Evolutionary conservation across 257 asterid species (phyloP).

Genomic region (Primulina tabacum): DNA sequence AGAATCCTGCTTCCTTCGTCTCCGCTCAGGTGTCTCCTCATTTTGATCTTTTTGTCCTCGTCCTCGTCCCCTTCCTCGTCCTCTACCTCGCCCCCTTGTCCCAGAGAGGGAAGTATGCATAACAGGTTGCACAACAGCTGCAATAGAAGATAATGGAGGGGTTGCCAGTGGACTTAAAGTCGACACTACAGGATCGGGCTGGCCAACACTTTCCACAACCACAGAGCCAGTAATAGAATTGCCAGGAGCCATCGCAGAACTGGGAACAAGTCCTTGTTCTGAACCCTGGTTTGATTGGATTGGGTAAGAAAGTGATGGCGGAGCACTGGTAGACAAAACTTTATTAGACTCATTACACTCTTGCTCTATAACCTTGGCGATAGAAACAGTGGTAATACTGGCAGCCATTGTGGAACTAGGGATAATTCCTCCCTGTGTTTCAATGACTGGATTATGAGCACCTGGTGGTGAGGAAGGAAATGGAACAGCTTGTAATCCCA

Average conservation of each 20-base stretch:
- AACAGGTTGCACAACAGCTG: constrained; percentile 32
- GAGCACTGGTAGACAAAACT: constrained; percentile 31
- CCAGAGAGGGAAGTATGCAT: constrained; percentile 35
- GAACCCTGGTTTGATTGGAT: constrained; percentile 30
- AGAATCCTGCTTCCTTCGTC: constrained; percentile 67
- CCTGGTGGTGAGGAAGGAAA: constrained; percentile 27
- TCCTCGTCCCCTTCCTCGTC: constrained; percentile 48
- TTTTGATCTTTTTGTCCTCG: constrained; percentile 56
- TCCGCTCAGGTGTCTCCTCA: constrained; percentile 60
- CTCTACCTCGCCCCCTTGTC: constrained; percentile 45
- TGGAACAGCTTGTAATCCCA: constrained; percentile 35
- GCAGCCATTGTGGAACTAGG: constrained; percentile 28
- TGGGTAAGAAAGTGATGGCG: constrained; percentile 35
- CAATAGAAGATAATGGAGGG: constrained; percentile 34
- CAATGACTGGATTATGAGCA: constrained; percentile 30
- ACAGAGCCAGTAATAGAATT: constrained; percentile 31
- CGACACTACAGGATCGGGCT: constrained; percentile 29
- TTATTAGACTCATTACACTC: constrained; percentile 30
- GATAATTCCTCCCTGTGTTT: constrained; percentile 34
- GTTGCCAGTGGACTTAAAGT: constrained; percentile 36
- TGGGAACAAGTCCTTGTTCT: constrained; percentile 29
- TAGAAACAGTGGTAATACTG: constrained; percentile 35
- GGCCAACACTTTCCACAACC: constrained; percentile 24
- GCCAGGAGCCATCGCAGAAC: constrained; percentile 29
- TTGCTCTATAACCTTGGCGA: constrained; percentile 30